Percentiles rank a stretch among this genome's conserved stretches.
Conservation (phyloP, 129 eudicot species). For the Centella asiatica region DNA sequence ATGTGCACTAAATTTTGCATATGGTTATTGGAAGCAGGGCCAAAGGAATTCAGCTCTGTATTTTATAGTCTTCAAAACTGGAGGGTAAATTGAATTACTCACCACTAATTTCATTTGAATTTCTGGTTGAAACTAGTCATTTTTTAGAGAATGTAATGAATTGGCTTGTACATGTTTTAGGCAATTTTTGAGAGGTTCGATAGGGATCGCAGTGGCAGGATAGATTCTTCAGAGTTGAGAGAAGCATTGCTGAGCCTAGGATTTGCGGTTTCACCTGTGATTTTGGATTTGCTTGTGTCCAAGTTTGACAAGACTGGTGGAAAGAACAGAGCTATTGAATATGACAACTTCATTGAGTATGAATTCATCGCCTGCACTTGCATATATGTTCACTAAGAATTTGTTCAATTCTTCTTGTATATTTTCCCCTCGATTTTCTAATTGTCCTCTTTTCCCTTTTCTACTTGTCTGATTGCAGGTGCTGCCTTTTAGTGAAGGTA, state of each 20-base stretch:
- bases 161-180: conserved; percentile 26
- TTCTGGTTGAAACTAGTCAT: no score
- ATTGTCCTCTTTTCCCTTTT: not conserved
- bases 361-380: conserved; percentile 7
- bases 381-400: not conserved
- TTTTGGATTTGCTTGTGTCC: conserved; percentile 71
- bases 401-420: not conserved
- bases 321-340: conserved; percentile 72
- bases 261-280: conserved; percentile 64
- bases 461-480: conserved; percentile 46
- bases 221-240: conserved; percentile 63
- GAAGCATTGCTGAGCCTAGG: conserved; percentile 86
- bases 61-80: conserved; percentile 85
- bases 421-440: not conserved
- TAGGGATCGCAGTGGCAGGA: conserved; percentile 83
- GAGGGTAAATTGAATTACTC: conserved; percentile 61
- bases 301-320: conserved; percentile 91
- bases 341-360: conserved; percentile 93
- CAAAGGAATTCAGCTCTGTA: conserved; percentile 80
- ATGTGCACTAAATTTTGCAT: not conserved
- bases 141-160: not conserved
- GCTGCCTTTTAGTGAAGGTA: conserved; percentile 96
- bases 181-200: conserved; percentile 77
- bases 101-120: not conserved
- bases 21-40: conserved; percentile 45